These are phyloP conservation scores for Pleoardoris graminearum DNA, from an alignment of 2,329 filamentous ascomycete species.

Conservation along the genomic window DNA sequence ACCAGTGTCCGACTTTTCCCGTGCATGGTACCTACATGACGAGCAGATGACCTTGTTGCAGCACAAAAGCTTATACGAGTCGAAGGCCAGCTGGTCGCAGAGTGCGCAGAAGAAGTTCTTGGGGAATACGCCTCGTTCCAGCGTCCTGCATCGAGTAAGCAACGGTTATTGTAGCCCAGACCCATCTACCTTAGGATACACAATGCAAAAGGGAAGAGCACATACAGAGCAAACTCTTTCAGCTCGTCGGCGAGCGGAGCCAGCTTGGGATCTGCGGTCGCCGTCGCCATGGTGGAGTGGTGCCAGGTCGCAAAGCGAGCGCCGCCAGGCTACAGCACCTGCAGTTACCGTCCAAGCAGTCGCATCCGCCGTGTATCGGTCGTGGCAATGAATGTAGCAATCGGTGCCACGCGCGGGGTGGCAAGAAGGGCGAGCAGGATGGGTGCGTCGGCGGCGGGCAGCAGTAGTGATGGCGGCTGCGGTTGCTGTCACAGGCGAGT, in stretches of 20 bases:
- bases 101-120: slow-evolving; percentile 93
- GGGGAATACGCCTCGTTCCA: slow-evolving; percentile 84
- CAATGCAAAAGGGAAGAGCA: not conserved
- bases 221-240: slow-evolving; percentile 39
- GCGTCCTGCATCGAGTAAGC: slow-evolving; percentile 59
- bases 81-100: slow-evolving; percentile 87
- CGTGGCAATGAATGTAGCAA: not conserved
- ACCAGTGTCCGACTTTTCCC: too few species aligned
- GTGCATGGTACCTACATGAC: slow-evolving; percentile 64
- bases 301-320: slow-evolving; percentile 18
- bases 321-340: slow-evolving; percentile 29
- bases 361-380: slow-evolving; percentile 23
- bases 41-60: slow-evolving; percentile 96
- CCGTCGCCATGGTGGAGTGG: slow-evolving; percentile 35
- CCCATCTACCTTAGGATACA: too few species aligned
- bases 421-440: not conserved
- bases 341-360: slow-evolving; percentile 9
- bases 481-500: not conserved
- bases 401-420: not conserved
- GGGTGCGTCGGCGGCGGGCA: not conserved
- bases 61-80: slow-evolving; percentile 88
- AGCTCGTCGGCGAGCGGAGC: slow-evolving; percentile 41
- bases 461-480: not conserved
- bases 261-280: slow-evolving; percentile 34
- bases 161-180: not conserved